phyloP scores from a whole-genome alignment of 345 rosid genomes.

The Psidium guajava region DNA sequence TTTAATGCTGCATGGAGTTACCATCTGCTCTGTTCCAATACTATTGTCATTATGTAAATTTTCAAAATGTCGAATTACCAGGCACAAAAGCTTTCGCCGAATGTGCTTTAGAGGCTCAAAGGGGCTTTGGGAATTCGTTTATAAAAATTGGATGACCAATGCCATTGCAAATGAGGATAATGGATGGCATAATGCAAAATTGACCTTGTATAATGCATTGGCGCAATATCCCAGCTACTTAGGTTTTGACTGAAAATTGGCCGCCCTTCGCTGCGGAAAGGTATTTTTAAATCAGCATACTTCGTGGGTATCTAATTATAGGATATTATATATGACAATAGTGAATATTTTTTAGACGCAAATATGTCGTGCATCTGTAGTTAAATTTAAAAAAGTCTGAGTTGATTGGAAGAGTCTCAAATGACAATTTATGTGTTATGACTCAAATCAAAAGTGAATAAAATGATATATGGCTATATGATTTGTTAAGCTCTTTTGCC shows the following conservation, averaged over 20 bases:
- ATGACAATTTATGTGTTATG: not conserved
- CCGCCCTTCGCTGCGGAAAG: not conserved
- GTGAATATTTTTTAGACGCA: not conserved
- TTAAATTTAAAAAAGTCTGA: not conserved
- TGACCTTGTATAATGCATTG: not conserved
- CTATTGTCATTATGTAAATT: not conserved
- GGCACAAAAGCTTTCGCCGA: not conserved
- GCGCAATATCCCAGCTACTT: not conserved
- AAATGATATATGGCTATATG: not conserved
- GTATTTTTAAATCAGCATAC: not conserved
- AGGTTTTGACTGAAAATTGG: not conserved
- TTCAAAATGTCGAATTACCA: not conserved
- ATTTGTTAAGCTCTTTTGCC: not conserved
- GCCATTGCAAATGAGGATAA: not conserved
- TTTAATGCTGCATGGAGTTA: not conserved
- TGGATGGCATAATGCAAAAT: not conserved
- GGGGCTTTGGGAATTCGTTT: not conserved
- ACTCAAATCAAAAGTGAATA: not conserved
- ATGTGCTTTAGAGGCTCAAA: not conserved
- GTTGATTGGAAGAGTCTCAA: not conserved
- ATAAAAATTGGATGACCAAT: not conserved
- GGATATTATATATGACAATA: not conserved
- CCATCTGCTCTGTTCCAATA: not conserved
- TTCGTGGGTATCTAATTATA: not conserved
- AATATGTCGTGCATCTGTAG: not conserved